Base-by-base conservation (phyloP, 441 rosid genomes). In the Raphanus hybrid region DNA sequence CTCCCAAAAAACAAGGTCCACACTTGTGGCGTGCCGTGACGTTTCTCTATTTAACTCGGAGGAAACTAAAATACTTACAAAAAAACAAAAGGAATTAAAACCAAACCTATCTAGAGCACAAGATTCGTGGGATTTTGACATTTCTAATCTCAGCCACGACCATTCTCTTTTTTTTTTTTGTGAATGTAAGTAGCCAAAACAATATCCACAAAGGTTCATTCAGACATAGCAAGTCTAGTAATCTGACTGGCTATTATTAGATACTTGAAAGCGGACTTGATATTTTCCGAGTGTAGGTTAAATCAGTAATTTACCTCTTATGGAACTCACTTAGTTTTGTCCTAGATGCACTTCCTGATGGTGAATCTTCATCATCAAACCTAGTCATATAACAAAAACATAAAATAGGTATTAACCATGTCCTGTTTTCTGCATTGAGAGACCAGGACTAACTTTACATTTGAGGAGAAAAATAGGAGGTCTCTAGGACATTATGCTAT, bases 261-360 rank as follows among this genome's bases (percentile, higher is more conserved):
- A 9, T 6, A 43, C 39, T 65, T 34, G 54, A 57, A 1, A 57
- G 27, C 3, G 8, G 16, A 71, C 29, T 8, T 45, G 62, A 62
- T 74, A 9, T 32, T 58, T 16, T 67, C 3, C 1, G 6, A 67
- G 37, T 11, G 37, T 60, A 60, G 15, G 64, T 16, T 60, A 23
- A 7, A 7, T 41, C 5, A 32, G 12, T 64, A 6, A n/a, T 45
- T 82, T 84, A 94, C 98, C 89, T 93, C 82, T 59, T 85, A 77
- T 84, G 98, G 54, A 93, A 85, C 85, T 93, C 98, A 75, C 89
- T 90, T 57, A 93, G 87, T 80, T 85, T 93, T 96, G 90, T 85
- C 82, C 84, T 90, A 57, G 92, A 85, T 84, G 88, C 83, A 84
- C 84, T 93, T 81, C 92, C 97, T 29, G 96, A 83, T 18, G 92